These are phyloP conservation scores for Volvariella volvacea DNA, from an alignment of 1,284 basidiomycete species.

Conservation along the genomic window DNA sequence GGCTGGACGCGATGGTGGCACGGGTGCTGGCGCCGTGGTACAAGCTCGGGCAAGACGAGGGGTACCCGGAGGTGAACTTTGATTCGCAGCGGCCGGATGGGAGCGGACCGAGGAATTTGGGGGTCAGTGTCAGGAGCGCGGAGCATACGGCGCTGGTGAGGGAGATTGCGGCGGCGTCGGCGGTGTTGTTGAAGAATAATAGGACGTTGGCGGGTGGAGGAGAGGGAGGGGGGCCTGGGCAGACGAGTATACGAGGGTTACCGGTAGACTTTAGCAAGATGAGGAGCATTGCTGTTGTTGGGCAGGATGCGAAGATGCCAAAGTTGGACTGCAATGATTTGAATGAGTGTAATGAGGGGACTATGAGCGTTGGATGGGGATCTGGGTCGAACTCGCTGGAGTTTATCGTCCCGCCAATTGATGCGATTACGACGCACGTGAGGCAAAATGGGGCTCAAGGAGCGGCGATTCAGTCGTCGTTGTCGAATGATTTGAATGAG, in stretches of 20 bases:
- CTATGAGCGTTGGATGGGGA: conserved; percentile 40
- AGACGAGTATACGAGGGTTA: conserved; percentile 29
- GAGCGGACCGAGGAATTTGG: conserved; percentile 34
- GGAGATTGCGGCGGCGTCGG: conserved; percentile 63
- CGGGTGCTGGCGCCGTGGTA: conserved; percentile 61
- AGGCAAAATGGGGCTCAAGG: conserved; percentile 22
- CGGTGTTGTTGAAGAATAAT: conserved; percentile 75
- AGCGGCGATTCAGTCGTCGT: conserved; percentile 38
- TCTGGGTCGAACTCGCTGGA: conserved; percentile 40
- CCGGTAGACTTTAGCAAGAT: conserved; percentile 43
- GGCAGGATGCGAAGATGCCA: conserved; percentile 36
- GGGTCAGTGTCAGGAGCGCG: conserved; percentile 58
- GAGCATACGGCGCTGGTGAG: conserved; percentile 48
- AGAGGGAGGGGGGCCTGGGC: conserved; percentile 17
- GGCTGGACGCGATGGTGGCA: conserved; percentile 64
- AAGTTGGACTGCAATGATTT: conserved; percentile 33
- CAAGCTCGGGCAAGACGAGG: conserved; percentile 48
- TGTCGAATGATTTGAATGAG: conserved; percentile 47
- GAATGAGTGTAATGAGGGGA: conserved; percentile 41
- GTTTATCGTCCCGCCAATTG: conserved; percentile 39
- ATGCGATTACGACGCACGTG: conserved; percentile 40
- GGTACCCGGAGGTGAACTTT: conserved; percentile 49
- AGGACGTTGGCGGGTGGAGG: conserved; percentile 20
- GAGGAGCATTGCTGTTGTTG: conserved; percentile 36
- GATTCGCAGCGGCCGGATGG: conserved; percentile 44